Evolutionary conservation across 306 rosid species (phyloP), one percentile per base, ranked within the genome.

Genomic region (Vigna unguiculata): DNA sequence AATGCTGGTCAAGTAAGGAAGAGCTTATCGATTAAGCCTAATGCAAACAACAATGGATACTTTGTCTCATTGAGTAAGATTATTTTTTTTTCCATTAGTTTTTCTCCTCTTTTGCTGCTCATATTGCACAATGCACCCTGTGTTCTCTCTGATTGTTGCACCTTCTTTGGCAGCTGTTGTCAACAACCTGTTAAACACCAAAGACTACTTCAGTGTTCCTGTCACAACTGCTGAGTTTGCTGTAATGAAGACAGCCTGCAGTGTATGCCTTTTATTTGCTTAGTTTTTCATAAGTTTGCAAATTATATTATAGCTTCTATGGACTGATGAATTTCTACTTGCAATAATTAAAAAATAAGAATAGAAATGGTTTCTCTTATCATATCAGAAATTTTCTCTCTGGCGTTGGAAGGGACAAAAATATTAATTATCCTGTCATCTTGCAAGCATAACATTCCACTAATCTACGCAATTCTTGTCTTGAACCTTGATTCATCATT

Each of bases 1-100:
- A 86, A 92, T 83, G 93, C 98, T 74, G 98, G 98, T 34, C 97
- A 92, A 90, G 93, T 92, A 69, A 87, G 96, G 89, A 94, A 94
- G 86, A 94, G 82, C 83, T 83, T 94, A 81, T 80, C 97, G 3
- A 89, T 94, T 79, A 92, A 91, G 89, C 83, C 95, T 66, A 87
- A 87, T 76, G 72, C 87, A 21, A 89, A 82, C 66, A 85, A 83
- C 73, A 87, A 72, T 75, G 97, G 96, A 79, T 94, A 94, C 85
- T 84, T 94, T 24, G 72, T 94, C 73, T 86, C 93, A 65, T 82
- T 94, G 93, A 76, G 98, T 94, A 89, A 92, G 96, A 65, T 24
- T 57, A 17, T 30, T 57, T 17, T 40, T 55, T 43, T 63, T 71
- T 22, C 53, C 53, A 34, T 51, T 9, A 15, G 38, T 59, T 72